Conservation (phyloP, 805 yeast species). For the Danielozyma ontarioensis region DNA sequence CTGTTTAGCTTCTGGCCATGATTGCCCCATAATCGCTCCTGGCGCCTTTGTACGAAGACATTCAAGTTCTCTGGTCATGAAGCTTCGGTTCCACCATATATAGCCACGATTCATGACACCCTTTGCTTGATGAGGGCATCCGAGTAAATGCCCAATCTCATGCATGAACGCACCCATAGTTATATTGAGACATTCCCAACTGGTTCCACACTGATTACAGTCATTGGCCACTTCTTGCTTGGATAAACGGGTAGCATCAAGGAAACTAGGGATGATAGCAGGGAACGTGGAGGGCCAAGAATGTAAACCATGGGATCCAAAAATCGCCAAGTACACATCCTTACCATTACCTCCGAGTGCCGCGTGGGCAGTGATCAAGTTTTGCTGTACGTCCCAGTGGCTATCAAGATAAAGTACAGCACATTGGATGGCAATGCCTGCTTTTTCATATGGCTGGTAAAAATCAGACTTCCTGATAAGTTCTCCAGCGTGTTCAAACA, state of each 20-base stretch:
- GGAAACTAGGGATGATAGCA: constrained; percentile 59
- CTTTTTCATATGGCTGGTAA: constrained; percentile 36
- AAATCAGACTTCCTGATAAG: constrained; percentile 41
- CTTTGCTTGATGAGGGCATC: constrained; percentile 85
- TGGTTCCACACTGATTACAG: constrained; percentile 72
- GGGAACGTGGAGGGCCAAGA: constrained; percentile 90
- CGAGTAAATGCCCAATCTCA: constrained; percentile 87
- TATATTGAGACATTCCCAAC: constrained; percentile 85
- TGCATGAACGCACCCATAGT: constrained; percentile 94
- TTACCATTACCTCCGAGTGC: constrained; percentile 88
- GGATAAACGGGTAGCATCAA: constrained; percentile 64
- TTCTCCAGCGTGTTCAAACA: constrained; percentile 77
- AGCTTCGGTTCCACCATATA: constrained; percentile 72
- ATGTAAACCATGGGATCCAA: constrained; percentile 89
- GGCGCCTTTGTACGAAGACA: constrained; percentile 48
- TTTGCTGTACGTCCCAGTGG: constrained; percentile 63
- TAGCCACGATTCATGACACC: constrained; percentile 93
- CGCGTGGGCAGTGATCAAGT: constrained; percentile 77
- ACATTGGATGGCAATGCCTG: constrained; percentile 60
- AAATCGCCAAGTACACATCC: constrained; percentile 72
- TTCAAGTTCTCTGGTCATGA: constrained; percentile 62
- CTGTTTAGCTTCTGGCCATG: constrained; percentile 50
- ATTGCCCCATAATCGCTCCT: constrained; percentile 39
- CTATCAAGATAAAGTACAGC: constrained; percentile 85
- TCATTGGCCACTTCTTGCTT: constrained; percentile 85